Evolutionary conservation across 1,139 yeast genomes (phyloP).

Genomic region (Blastobotrys ciferrii): DNA sequence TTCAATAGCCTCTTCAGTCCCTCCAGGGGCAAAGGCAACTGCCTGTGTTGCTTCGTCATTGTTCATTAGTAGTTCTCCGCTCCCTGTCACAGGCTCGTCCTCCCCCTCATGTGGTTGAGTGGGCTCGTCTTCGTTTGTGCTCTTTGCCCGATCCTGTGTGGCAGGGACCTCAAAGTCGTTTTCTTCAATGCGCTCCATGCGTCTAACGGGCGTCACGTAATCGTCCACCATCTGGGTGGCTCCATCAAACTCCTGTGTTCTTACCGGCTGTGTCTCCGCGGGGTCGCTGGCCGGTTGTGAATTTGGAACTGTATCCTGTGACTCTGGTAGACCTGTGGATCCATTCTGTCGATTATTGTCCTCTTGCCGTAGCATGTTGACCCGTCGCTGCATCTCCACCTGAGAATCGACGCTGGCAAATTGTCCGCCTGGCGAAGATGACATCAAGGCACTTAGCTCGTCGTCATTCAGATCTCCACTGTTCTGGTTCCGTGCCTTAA

Average conservation of each 20-base stretch:
- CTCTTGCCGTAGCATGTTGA: background rate
- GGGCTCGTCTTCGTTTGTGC: background rate
- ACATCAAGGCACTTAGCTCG: slow-evolving; percentile 4
- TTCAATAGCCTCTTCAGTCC: slow-evolving; percentile 3
- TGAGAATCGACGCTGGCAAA: background rate
- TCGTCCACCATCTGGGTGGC: background rate
- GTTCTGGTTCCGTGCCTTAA: slow-evolving; percentile 1
- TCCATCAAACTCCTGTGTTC: background rate
- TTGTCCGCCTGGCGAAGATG: background rate
- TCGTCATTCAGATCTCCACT: slow-evolving; percentile 3
- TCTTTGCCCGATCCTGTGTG: background rate
- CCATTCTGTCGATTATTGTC: too few species aligned
- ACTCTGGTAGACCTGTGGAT: background rate
- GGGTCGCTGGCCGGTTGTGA: slow-evolving; percentile 1
- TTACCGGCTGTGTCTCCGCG: slow-evolving; percentile 1
- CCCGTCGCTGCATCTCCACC: background rate
- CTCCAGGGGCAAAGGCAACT: background rate
- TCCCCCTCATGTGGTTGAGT: background rate
- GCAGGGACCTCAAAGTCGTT: slow-evolving; percentile 6
- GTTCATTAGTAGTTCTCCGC: background rate
- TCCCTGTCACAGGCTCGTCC: background rate
- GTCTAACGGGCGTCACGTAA: background rate
- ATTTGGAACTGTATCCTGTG: background rate
- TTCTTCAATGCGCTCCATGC: background rate
- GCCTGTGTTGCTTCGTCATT: background rate